Evolutionary conservation across 2,329 filamentous ascomycete species (phyloP), one percentile per base, ranked within the genome.

Genomic region (Neonectria ditissima): DNA sequence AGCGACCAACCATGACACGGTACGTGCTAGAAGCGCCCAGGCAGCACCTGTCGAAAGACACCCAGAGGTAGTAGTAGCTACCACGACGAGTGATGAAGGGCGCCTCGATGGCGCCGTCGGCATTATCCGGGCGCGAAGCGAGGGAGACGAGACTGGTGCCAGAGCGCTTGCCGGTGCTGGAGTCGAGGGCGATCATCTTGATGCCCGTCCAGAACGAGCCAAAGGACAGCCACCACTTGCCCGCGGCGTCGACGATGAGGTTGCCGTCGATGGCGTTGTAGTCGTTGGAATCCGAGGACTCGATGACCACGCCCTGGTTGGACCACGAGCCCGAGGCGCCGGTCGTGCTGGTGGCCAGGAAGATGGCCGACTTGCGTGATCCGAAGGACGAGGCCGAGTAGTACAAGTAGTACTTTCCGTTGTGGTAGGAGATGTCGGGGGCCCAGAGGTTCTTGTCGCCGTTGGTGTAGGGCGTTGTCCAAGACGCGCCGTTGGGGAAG

Each of bases 401-500:
- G 73, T 77, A 77, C 30, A 77, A 48, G 37, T 72, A 76, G 69
- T 75, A 77, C 60, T 70, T 59, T 0, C 70, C 73, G 53, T 76
- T 73, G 28, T 68, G 74, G 65, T 73, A 77, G 1, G 80, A 77
- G 6, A 87, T 82, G 68, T 89, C 87, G 0, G 88, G 88, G 0
- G 88, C 87, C 85, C 63, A 80, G 34, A 77, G 75, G 43, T 77
- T 77, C 61, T 63, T 67, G 1, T 70, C 73, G 28, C 73, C 74
- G 3, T 63, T 60, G 26, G 75, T 76, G 48, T 77, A 77, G 16
- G 69, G 14, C 0, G 70, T 74, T 0, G 75, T 77, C 75, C 75
- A 77, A 0, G 75, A 65, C 7, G 75, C 75, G 2, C 75, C 75
- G 26, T 67, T 69, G 14, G 75, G 75, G 63, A 77, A 77, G 9